Conservation (phyloP, 331 rosid species). For the Pyrus hybrid region DNA sequence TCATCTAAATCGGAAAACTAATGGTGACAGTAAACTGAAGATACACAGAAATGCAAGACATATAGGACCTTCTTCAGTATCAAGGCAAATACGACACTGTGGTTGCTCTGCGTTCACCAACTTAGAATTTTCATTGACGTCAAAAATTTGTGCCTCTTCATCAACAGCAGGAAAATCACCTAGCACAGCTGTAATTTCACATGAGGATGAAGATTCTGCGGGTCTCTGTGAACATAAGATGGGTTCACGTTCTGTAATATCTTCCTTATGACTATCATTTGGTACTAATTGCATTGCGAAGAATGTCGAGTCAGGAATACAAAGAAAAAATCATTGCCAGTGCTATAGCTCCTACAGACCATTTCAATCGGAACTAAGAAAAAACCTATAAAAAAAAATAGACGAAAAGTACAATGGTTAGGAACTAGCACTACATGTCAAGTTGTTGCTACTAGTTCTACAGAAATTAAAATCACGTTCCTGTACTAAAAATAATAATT, state of each 20-base stretch:
- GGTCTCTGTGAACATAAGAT: conserved; percentile 47
- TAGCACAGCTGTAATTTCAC: conserved; percentile 58
- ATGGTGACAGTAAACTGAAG: conserved; percentile 9
- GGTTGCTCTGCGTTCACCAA: conserved; percentile 61
- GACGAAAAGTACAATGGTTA: not conserved
- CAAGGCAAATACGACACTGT: conserved; percentile 96
- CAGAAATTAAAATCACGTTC: not conserved
- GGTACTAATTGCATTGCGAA: conserved; percentile 74
- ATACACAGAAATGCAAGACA: conserved; percentile 3
- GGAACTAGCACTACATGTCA: conserved; percentile 7
- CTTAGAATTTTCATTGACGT: conserved; percentile 45
- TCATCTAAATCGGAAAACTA: not conserved
- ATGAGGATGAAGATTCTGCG: conserved; percentile 49
- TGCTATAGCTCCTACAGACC: conserved; percentile 36
- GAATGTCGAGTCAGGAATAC: conserved; percentile 33
- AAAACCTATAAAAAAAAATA: conserved; percentile 37
- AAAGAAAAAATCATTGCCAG: conserved; percentile 38
- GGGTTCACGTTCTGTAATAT: conserved; percentile 61
- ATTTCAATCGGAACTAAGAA: conserved; percentile 40
- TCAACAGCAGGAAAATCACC: conserved; percentile 17
- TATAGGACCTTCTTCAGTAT: conserved; percentile 73
- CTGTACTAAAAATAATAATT: not conserved
- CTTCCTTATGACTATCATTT: conserved; percentile 52
- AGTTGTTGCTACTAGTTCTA: not conserved
- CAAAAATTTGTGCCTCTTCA: conserved; percentile 41